Evolutionary conservation across 768 basidiomycete species (phyloP).

Genomic region (Dacryopinax spathularia): DNA sequence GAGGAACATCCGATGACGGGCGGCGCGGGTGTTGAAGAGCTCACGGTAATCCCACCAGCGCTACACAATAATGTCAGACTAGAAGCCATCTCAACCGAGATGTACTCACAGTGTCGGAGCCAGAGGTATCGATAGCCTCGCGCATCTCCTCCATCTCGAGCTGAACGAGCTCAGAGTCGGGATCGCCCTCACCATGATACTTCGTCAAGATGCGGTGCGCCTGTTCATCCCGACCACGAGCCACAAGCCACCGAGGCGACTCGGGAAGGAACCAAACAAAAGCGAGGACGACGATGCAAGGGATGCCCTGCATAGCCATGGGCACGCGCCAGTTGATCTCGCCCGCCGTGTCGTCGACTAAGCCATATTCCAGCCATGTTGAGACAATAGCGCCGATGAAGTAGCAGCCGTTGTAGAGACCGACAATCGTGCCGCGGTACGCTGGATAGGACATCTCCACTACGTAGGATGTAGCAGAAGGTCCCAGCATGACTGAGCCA

Average conservation of each 20-base stretch:
- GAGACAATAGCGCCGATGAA: constrained; percentile 13
- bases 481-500: constrained; percentile 14
- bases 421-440: constrained; percentile 13
- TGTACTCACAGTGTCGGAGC: constrained; percentile 12
- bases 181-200: constrained; percentile 12
- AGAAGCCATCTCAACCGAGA: background rate
- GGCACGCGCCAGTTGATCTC: constrained; percentile 54
- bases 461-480: constrained; percentile 7
- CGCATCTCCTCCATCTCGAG: constrained; percentile 20
- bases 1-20: constrained; percentile 14
- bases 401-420: constrained; percentile 13
- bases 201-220: constrained; percentile 18
- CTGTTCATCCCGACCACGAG: constrained; percentile 18
- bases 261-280: constrained; percentile 64
- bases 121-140: constrained; percentile 15
- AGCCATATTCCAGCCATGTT: constrained; percentile 14
- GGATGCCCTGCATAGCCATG: constrained; percentile 56
- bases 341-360: constrained; percentile 8
- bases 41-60: constrained; percentile 1
- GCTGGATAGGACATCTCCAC: constrained; percentile 14
- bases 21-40: constrained; percentile 15
- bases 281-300: constrained; percentile 49
- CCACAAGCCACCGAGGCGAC: constrained; percentile 46
- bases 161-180: constrained; percentile 16
- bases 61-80: constrained; percentile 8